These are phyloP conservation scores for Xerocomus minutiporus DNA, from an alignment of 1,284 basidiomycete genomes.

Conservation along the genomic window DNA sequence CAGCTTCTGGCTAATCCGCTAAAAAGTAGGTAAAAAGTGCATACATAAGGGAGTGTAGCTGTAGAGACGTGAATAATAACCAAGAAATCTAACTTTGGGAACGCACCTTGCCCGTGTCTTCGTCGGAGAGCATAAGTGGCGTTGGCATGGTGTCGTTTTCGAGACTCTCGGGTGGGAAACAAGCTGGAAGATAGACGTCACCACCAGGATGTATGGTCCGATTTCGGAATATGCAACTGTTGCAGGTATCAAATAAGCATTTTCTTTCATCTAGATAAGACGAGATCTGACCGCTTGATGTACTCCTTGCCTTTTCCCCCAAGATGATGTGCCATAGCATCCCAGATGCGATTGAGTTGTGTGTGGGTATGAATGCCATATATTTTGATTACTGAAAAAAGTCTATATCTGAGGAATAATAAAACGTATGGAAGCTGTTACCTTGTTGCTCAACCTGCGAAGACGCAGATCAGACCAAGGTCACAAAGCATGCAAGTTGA, in stretches of 20 bases:
- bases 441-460: constrained; percentile 53
- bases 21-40: constrained; percentile 16
- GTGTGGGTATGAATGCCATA: constrained; percentile 63
- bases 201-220: constrained; percentile 35
- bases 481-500: background rate
- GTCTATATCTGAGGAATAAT: background rate
- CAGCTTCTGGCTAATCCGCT: background rate
- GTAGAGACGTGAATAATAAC: constrained; percentile 6
- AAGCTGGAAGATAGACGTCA: constrained; percentile 42
- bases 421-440: constrained; percentile 15
- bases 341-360: constrained; percentile 57
- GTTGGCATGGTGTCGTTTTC: constrained; percentile 1
- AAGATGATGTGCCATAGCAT: constrained; percentile 50
- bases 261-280: background rate
- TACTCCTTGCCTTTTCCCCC: constrained; percentile 53
- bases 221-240: constrained; percentile 45
- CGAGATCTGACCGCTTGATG: constrained; percentile 35
- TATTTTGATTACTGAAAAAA: constrained; percentile 47
- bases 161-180: constrained; percentile 34
- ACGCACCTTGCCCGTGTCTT: constrained; percentile 24
- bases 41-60: constrained; percentile 58
- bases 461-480: background rate
- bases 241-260: background rate
- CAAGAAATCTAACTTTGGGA: background rate
- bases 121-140: constrained; percentile 16